Base-by-base conservation (phyloP, 352 stramenopile species). In the Pythium rishiriense region DNA sequence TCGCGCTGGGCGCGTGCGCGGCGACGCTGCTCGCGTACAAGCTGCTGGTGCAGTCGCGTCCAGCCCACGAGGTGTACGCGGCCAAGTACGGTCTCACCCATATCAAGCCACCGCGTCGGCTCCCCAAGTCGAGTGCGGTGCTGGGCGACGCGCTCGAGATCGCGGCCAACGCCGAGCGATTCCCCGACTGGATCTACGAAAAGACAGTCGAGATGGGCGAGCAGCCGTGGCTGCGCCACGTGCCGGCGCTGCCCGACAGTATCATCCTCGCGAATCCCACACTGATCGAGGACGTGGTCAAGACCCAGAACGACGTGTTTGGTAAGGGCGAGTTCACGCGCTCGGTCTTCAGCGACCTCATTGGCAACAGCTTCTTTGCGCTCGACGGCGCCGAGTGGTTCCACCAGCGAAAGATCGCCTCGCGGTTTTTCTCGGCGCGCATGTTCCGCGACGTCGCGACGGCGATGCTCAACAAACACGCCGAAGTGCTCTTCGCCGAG, bases 141-240 rank as follows among this genome's bases (percentile, higher is more conserved):
- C 31, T 67, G 4, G 60, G 60, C 39, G 50, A 57, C 33, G 31
- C 42, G 50, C 29, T 31, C 17, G 50, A 57, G 50, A 28, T 69
- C 31, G 25, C n/a, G 19, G 9, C 19, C 11, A 63, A 69, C 33
- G 53, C 53, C 43, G 24, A 29, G 19, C 62, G 54, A 8, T 69
- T 63, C 47, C n/a, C 43, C 22, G 62, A 69, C 62, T 69, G 62
- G 62, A 49, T 61, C 14, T 62, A 48, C 24, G 62, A 69, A 46
- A 19, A 46, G 53, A 26, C 4, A 1, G 1, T 68, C 25, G 35
- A 58, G 35, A 62, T 53, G 28, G 21, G 35, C 29, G 61, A 47
- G 22, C 14, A 50, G 42, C 61, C 61, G 37, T 62, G 52, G 51
- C 35, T 62, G 24, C 61, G 37, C 4, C 41, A 26, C 19, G 22